These are phyloP conservation scores for Kazachstania viticola DNA, from an alignment of 805 yeast genomes.

Conservation along the genomic window DNA sequence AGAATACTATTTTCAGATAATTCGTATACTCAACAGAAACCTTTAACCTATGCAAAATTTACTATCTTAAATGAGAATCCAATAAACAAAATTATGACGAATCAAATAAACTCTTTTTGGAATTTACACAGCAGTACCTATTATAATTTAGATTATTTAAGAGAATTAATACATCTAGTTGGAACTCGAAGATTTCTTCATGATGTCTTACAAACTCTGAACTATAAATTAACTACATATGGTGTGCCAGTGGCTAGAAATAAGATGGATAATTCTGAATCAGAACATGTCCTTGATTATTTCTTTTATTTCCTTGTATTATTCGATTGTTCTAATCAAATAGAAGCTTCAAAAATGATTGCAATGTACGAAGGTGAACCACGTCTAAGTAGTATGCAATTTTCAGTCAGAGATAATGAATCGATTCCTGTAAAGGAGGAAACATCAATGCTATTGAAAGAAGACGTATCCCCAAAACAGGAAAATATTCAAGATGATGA, in stretches of 20 bases:
- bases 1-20: conserved; percentile 13
- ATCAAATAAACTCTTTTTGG: conserved; percentile 28
- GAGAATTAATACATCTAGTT: conserved; percentile 18
- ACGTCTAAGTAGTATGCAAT: background rate
- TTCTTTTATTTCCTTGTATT: conserved; percentile 23
- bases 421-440: conserved; percentile 4
- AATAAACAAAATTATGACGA: conserved; percentile 23
- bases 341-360: conserved; percentile 15
- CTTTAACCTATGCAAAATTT: conserved; percentile 16
- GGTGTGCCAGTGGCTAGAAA: conserved; percentile 17
- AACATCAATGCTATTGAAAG: too few species aligned
- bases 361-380: conserved; percentile 11
- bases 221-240: conserved; percentile 16
- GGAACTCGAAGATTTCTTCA: conserved; percentile 18
- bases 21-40: conserved; percentile 20
- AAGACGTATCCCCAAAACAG: too few species aligned
- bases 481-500: conserved; percentile 22
- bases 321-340: conserved; percentile 17
- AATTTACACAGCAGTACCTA: conserved; percentile 28
- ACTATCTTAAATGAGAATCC: conserved; percentile 21
- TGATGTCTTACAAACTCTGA: conserved; percentile 19
- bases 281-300: conserved; percentile 20
- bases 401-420: conserved; percentile 3
- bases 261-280: conserved; percentile 13
- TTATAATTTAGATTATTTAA: conserved; percentile 24